Evolutionary conservation across 2,329 filamentous ascomycete genomes (phyloP).

Genomic region (Fusarium sp.): DNA sequence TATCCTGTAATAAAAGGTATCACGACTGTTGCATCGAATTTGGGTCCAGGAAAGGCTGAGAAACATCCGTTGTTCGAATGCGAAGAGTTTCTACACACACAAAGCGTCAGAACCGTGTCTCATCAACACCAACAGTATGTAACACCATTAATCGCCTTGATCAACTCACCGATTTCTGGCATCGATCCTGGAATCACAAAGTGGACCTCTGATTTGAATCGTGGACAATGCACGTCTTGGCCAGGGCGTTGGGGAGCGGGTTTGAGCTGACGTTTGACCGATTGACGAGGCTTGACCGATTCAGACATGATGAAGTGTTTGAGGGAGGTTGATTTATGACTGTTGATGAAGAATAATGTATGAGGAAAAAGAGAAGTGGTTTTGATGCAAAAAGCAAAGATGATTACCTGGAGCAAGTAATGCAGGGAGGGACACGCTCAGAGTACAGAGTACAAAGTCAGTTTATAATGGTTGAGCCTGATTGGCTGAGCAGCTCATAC

Average conservation of each 20-base stretch:
- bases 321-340: neutral
- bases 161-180: conserved; percentile 39
- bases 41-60: conserved; percentile 51
- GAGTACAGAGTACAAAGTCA: neutral
- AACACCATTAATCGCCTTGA: neutral
- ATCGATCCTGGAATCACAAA: conserved; percentile 43
- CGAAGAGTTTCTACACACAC: conserved; percentile 35
- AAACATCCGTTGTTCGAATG: conserved; percentile 42
- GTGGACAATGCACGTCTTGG: conserved; percentile 39
- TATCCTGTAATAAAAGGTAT: neutral
- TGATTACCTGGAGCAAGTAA: neutral
- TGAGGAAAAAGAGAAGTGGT: neutral
- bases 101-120: neutral
- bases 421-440: neutral
- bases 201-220: conserved; percentile 41
- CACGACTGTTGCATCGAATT: conserved; percentile 31
- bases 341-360: neutral
- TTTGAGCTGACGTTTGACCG: conserved; percentile 40
- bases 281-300: conserved; percentile 11
- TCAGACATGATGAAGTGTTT: conserved; percentile 27
- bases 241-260: conserved; percentile 34
- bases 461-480: neutral
- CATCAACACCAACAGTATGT: neutral
- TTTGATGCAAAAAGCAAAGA: neutral
- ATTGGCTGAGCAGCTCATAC: neutral